Evolutionary conservation across 345 rosid genomes (phyloP).

Genomic region (Microthlaspi erraticum): DNA sequence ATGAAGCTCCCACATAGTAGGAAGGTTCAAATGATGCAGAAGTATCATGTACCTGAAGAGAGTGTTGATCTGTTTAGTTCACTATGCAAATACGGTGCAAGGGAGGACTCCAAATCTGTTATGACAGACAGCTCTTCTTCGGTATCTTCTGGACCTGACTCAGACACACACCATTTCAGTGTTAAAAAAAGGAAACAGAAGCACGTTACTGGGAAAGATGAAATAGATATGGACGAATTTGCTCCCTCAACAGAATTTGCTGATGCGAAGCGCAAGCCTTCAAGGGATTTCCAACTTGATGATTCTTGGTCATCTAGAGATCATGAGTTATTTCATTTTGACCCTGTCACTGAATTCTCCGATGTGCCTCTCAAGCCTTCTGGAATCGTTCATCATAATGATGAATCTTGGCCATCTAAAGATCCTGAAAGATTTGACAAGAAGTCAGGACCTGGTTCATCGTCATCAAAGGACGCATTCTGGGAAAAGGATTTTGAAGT

Average conservation of each 20-base stretch:
- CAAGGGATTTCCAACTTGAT: slow-evolving; percentile 43
- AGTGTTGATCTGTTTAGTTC: slow-evolving; percentile 67
- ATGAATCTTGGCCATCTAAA: slow-evolving; percentile 46
- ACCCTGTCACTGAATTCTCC: slow-evolving; percentile 48
- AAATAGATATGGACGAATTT: slow-evolving; percentile 48
- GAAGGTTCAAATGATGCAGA: slow-evolving; percentile 59
- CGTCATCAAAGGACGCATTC: slow-evolving; percentile 47
- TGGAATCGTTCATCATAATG: slow-evolving; percentile 40
- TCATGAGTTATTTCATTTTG: slow-evolving; percentile 49
- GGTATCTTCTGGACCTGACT: slow-evolving; percentile 75
- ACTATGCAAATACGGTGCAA: slow-evolving; percentile 77
- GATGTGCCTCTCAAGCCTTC: slow-evolving; percentile 43
- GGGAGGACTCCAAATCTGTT: slow-evolving; percentile 89
- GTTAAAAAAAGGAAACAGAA: slow-evolving; percentile 51
- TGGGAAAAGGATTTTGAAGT: slow-evolving; percentile 47
- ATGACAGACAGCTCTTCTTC: slow-evolving; percentile 94
- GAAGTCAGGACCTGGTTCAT: slow-evolving; percentile 44
- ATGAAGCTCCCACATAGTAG: slow-evolving; percentile 64
- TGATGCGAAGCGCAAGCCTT: slow-evolving; percentile 47
- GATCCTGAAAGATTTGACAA: slow-evolving; percentile 49
- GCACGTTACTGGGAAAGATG: slow-evolving; percentile 44
- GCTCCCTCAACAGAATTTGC: slow-evolving; percentile 47
- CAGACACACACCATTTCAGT: slow-evolving; percentile 54
- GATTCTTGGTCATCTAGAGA: slow-evolving; percentile 53
- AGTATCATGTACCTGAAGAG: slow-evolving; percentile 71